These are phyloP conservation scores for Pleurotus djamor DNA, from an alignment of 768 basidiomycete species.

Conservation along the genomic window DNA sequence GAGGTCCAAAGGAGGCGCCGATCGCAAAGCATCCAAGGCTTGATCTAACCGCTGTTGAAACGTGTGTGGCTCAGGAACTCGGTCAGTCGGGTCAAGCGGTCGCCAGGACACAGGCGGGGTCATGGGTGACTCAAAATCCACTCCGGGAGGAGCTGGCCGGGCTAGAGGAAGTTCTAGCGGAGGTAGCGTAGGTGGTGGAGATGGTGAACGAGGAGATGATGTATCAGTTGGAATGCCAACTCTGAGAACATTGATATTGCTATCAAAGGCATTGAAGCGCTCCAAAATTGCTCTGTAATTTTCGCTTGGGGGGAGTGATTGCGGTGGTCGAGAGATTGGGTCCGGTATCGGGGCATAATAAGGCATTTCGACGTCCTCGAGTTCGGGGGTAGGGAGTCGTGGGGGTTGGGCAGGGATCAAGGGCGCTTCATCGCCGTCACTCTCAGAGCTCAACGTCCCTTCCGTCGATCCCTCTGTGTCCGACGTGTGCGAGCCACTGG, in stretches of 20 bases:
- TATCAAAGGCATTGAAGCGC: slow-evolving; percentile 53
- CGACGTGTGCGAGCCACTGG: slow-evolving; percentile 30
- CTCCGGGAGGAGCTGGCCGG: not conserved
- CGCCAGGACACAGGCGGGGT: not conserved
- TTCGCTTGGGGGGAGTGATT: slow-evolving; percentile 25
- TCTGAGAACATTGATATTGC: slow-evolving; percentile 47
- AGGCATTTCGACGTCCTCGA: slow-evolving; percentile 52
- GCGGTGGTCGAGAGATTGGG: slow-evolving; percentile 8
- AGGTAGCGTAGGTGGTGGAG: slow-evolving; percentile 31
- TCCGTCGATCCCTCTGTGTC: slow-evolving; percentile 17
- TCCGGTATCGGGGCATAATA: slow-evolving; percentile 30
- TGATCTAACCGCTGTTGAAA: slow-evolving; percentile 31
- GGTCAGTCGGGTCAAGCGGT: not conserved
- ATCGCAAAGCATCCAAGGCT: slow-evolving; percentile 29
- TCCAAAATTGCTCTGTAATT: slow-evolving; percentile 42
- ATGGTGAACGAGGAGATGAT: slow-evolving; percentile 15
- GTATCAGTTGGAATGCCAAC: slow-evolving; percentile 26
- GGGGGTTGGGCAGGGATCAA: slow-evolving; percentile 23
- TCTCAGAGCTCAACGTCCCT: slow-evolving; percentile 8
- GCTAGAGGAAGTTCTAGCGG: slow-evolving; percentile 20
- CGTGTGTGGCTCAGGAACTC: slow-evolving; percentile 7
- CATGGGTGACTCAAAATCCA: not conserved
- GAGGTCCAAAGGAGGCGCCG: slow-evolving; percentile 22
- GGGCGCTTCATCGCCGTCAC: not conserved
- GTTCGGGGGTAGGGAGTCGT: slow-evolving; percentile 39